Base-by-base conservation (phyloP, 2,329 filamentous ascomycete genomes). In the Aspergillus proliferans region DNA sequence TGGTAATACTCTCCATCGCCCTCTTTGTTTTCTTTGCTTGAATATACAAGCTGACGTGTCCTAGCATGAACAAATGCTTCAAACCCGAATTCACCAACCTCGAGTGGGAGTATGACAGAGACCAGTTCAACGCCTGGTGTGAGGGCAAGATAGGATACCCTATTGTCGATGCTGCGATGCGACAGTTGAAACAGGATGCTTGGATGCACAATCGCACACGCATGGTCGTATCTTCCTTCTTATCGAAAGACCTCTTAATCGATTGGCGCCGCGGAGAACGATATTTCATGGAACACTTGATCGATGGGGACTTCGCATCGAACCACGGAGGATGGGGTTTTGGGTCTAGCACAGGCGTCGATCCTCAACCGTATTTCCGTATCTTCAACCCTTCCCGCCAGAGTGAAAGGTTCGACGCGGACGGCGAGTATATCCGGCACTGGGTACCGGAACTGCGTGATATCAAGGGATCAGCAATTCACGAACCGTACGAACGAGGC, bases 311-410 rank as follows among this genome's bases (percentile, higher is more conserved):
- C 63, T 88, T 91, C 62, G 85, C 86, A 0, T 85, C 81, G 50
- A 92, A 92, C 65, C 89, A 87, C 53, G 82, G 83, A 7, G 83
- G 83, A 0, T 86, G 83, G 82, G 83, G 82, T 0, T 85, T 84
- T 56, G 69, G 76, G 21, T 83, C 85, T 4, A 81, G 77, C 15
- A 84, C 84, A 0, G 86, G 88, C 1, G 87, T 90, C 6, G 88
- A 94, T 66, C 87, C 88, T 1, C 87, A 95, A 68, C 89, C 90
- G 0, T 95, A 94, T 64, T 95, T 95, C 55, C 79, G 89, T 6
- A 87, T 95, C 46, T 95, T 95, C 70, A 95, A 94, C 60, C 90
- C 90, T 0, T 65, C 89, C 41, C 71, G 88, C 15, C 90, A 95
- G 72, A 88, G 86, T 58, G 87, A 93, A 75, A 91, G 86, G 68